Conservation (phyloP, 2,329 filamentous ascomycete species). For the Chaetoscypha palmicola region DNA sequence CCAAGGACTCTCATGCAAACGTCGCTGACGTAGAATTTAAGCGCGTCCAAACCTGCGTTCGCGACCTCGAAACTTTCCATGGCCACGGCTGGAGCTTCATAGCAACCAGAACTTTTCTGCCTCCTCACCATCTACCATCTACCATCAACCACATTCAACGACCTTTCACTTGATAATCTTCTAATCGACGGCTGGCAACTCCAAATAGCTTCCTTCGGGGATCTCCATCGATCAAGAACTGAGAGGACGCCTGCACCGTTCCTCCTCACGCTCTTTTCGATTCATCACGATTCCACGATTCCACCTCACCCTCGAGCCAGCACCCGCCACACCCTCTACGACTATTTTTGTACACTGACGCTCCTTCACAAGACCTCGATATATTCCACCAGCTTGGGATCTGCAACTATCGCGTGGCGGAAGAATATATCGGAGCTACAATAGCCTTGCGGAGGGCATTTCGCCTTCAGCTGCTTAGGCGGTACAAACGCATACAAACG, state of each 20-base stretch:
- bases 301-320: conserved; percentile 3
- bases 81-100: not conserved
- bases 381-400: conserved; percentile 5
- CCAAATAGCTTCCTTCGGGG: conserved; percentile 13
- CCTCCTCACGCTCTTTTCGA: conserved; percentile 28
- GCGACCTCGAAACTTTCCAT: not conserved
- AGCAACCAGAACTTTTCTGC: conserved; percentile 3
- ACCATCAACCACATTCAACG: conserved; percentile 7
- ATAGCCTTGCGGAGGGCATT: conserved; percentile 3
- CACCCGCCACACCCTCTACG: conserved; percentile 4
- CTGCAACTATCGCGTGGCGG: conserved; percentile 3
- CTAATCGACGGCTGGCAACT: conserved; percentile 19
- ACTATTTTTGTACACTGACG: not conserved
- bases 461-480: conserved; percentile 5
- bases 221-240: conserved; percentile 20
- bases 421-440: conserved; percentile 1
- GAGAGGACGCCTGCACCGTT: conserved; percentile 33
- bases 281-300: conserved; percentile 9
- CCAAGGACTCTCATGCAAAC: no score
- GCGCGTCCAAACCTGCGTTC: not conserved
- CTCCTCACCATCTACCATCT: conserved; percentile 8
- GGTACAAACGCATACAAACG: conserved; percentile 12
- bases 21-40: conserved; percentile 3
- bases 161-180: conserved; percentile 1
- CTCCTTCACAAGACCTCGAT: conserved; percentile 1